Evolutionary conservation across 345 rosid species (phyloP).

Genomic region (Pistacia integerrima): DNA sequence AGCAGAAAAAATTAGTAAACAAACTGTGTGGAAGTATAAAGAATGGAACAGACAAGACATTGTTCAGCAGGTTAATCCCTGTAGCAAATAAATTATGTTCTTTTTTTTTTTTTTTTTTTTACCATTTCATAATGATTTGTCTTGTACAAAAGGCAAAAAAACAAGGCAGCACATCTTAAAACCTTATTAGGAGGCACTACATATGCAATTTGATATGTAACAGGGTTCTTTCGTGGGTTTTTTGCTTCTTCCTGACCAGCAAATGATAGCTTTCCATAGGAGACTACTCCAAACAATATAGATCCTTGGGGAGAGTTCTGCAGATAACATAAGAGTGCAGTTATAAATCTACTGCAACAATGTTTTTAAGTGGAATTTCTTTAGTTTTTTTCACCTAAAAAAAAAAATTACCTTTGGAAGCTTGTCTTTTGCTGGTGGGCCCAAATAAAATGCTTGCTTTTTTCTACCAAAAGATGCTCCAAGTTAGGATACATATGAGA

Average conservation of each 20-base stretch:
- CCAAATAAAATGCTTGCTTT: constrained; percentile 86
- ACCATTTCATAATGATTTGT: not conserved
- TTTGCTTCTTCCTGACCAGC: constrained; percentile 46
- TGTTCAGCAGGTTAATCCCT: constrained; percentile 18
- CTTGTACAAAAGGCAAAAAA: not conserved
- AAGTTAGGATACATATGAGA: constrained; percentile 21
- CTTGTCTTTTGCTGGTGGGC: constrained; percentile 82
- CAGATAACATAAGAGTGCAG: constrained; percentile 24
- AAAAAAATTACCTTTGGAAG: constrained; percentile 61
- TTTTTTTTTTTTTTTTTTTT: not conserved
- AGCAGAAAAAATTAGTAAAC: constrained; percentile 4
- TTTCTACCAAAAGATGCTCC: constrained; percentile 46
- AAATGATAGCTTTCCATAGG: constrained; percentile 71
- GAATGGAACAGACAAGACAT: constrained; percentile 9
- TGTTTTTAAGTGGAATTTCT: not conserved
- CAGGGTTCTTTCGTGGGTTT: constrained; percentile 69
- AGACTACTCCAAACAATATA: constrained; percentile 73
- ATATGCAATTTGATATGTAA: constrained; percentile 62
- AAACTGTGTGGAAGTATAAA: not conserved
- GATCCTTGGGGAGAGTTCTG: constrained; percentile 88
- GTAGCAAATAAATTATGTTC: constrained; percentile 1
- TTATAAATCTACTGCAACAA: constrained; percentile 4
- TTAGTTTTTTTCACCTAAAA: not conserved
- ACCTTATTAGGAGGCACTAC: constrained; percentile 95
- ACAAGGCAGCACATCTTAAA: constrained; percentile 12